phyloP scores from a whole-genome alignment of 371 early-diverging fungal genomes.

The Blastocladiella emersonii region DNA sequence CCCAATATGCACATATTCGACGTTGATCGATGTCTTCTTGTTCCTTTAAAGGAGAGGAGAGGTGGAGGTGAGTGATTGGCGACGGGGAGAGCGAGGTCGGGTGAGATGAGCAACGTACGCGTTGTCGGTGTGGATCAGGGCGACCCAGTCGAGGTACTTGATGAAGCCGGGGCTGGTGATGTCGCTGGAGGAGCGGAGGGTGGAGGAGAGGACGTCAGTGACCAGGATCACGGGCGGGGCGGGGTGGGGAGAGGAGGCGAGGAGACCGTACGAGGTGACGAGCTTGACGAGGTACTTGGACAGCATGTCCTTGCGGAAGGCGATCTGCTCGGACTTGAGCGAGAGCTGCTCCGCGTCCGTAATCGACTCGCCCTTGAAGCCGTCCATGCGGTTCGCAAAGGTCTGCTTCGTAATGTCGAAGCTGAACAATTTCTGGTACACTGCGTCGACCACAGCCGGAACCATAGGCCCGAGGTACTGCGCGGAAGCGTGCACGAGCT shows the following conservation, averaged over 20 bases:
- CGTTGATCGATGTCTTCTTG: constrained; percentile 62
- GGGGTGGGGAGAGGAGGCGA: too few species aligned
- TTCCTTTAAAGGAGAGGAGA: too few species aligned
- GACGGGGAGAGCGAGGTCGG: too few species aligned
- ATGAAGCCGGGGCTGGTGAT: constrained; percentile 59
- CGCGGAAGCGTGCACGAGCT: constrained; percentile 49
- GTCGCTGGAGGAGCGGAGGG: too few species aligned
- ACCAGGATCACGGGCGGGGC: too few species aligned
- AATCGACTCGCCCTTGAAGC: neutral
- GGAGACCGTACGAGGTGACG: too few species aligned
- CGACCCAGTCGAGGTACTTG: constrained; percentile 28
- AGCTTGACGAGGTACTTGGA: constrained; percentile 54
- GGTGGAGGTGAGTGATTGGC: too few species aligned
- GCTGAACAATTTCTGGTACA: constrained; percentile 16
- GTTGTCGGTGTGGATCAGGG: constrained; percentile 2
- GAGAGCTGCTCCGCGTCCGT: constrained; percentile 26
- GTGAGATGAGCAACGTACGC: too few species aligned
- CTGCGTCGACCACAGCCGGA: constrained; percentile 59
- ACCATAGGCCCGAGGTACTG: constrained; percentile 48
- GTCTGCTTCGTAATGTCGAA: constrained; percentile 20
- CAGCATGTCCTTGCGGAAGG: constrained; percentile 66
- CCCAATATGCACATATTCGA: constrained; percentile 68
- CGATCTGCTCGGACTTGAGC: constrained; percentile 52
- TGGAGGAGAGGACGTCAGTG: too few species aligned
- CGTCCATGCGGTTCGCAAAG: constrained; percentile 13